Evolutionary conservation across 495 filamentous ascomycete species (phyloP), one percentile per base, ranked within the genome.

Genomic region (Hapsidospora chrysogenum): DNA sequence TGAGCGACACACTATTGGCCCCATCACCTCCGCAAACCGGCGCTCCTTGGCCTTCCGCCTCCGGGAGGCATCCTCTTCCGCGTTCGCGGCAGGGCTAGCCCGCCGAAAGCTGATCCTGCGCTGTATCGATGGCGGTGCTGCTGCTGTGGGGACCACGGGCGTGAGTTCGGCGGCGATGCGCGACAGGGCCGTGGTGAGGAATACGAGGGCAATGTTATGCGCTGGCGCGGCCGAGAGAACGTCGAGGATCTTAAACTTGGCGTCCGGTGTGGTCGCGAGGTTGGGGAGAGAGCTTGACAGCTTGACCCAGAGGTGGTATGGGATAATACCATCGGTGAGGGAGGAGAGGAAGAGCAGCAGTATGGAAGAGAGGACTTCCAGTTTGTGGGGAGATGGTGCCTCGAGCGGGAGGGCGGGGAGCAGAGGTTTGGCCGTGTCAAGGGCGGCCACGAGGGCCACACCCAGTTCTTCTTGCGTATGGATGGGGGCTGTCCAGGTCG

Each of bases 201-300:
- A 85, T 7, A 86, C 76, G 49, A 92, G 89, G 0, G 78, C 81
- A 39, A 86, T 79, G 47, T 79, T 85, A 48, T 87, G 78, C 20
- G 74, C 72, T 1, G 85, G 84, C 0, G 70, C 67, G 8, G 68
- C 58, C 0, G 77, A 66, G 4, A 94, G 64, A 36, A 70, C 70
- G 37, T 93, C 85, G 8, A 89, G 62, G 8, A 87, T 63, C 52
- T 67, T 69, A 7, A 66, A 58, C 41, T 74, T 74, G 41, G 71
- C 70, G 21, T 84, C 76, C 39, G 53, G 53, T 39, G 56, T 52
- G 13, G 50, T 41, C 37, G 65, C 72, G 41, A 27, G 1, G 42
- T 38, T 28, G 45, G 38, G 31, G 16, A 40, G 21, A 4, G 20
- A 9, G 3, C 21, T 33, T 2, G 21, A 14, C 3, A 33, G 20